Evolutionary conservation across 1,139 yeast genomes (phyloP).

Genomic region (Diutina catenulata): DNA sequence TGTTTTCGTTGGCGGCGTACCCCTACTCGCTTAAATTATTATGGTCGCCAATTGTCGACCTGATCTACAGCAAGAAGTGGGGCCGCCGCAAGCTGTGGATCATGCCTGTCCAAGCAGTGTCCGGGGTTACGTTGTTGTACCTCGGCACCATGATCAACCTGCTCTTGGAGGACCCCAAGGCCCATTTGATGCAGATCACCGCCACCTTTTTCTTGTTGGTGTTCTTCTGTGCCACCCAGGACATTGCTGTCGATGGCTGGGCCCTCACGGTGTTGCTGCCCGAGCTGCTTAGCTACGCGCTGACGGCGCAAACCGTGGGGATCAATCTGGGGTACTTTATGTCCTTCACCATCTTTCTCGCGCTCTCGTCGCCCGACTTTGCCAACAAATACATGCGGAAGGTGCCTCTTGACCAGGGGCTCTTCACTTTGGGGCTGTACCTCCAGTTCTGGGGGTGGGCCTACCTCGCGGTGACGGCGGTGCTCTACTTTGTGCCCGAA

Average conservation of each 20-base stretch:
- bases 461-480: slow-evolving; percentile 55
- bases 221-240: slow-evolving; percentile 92
- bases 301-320: slow-evolving; percentile 96
- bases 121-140: slow-evolving; percentile 54
- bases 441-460: slow-evolving; percentile 67
- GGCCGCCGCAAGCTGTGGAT: slow-evolving; percentile 95
- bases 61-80: slow-evolving; percentile 50
- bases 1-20: slow-evolving; percentile 84
- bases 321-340: slow-evolving; percentile 86
- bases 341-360: slow-evolving; percentile 82
- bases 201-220: slow-evolving; percentile 62
- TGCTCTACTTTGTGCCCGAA: slow-evolving; percentile 53
- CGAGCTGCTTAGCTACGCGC: slow-evolving; percentile 79
- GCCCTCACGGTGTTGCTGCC: slow-evolving; percentile 79
- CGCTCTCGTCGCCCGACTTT: slow-evolving; percentile 85
- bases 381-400: slow-evolving; percentile 72
- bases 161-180: slow-evolving; percentile 43
- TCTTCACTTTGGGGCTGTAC: slow-evolving; percentile 64
- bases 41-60: slow-evolving; percentile 96
- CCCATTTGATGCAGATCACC: slow-evolving; percentile 45
- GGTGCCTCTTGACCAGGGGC: slow-evolving; percentile 50
- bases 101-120: slow-evolving; percentile 74
- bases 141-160: slow-evolving; percentile 51
- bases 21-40: slow-evolving; percentile 86
- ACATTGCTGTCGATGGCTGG: slow-evolving; percentile 99